Conservation (phyloP, 73 alveolate species). For the Uronychia setigera region DNA sequence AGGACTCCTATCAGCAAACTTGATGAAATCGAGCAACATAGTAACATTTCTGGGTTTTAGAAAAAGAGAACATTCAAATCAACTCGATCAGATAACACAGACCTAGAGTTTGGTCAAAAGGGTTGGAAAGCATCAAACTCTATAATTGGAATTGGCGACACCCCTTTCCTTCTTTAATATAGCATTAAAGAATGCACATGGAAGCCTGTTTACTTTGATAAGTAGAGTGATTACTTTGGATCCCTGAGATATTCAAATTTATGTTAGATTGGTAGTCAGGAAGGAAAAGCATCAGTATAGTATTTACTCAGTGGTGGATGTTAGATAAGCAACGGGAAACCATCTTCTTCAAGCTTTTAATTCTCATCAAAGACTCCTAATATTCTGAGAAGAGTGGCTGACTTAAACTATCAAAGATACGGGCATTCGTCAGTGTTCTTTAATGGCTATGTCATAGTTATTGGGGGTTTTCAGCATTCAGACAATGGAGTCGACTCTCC, state of each 20-base stretch:
- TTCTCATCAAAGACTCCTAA: background rate
- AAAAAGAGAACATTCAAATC: background rate
- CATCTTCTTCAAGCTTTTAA: background rate
- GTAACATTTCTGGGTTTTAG: background rate
- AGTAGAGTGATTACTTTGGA: background rate
- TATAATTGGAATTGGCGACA: background rate
- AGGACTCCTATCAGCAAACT: background rate
- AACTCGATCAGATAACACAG: background rate
- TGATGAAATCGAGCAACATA: too few species aligned
- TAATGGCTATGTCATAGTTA: slow-evolving; percentile 6
- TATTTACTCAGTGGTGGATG: slow-evolving; percentile 11
- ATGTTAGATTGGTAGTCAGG: background rate
- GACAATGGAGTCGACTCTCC: background rate
- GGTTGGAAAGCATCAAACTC: background rate
- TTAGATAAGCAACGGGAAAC: background rate
- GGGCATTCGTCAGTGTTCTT: slow-evolving; percentile 15
- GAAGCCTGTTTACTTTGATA: background rate
- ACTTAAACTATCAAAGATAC: background rate
- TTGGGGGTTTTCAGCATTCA: slow-evolving; percentile 10
- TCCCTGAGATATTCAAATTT: background rate
- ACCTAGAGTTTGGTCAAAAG: background rate
- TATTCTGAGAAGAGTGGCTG: background rate
- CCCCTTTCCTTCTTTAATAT: background rate
- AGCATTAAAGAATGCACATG: background rate
- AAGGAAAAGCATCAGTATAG: background rate